Conservation (phyloP, 768 basidiomycete genomes). For the Podaxis sp. region DNA sequence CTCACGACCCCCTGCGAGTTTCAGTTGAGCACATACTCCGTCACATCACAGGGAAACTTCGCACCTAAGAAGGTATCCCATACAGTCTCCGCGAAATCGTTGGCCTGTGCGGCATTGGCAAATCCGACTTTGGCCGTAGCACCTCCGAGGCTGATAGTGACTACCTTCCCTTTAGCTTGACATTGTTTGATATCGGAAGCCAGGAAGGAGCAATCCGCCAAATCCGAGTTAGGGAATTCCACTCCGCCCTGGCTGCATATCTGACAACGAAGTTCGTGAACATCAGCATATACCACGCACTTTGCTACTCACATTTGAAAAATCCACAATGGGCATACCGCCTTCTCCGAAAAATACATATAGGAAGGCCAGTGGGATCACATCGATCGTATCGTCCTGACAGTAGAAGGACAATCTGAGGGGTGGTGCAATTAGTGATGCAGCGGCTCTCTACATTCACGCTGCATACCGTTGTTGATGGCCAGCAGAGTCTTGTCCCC, state of each 20-base stretch:
- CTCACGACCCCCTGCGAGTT: slow-evolving; percentile 26
- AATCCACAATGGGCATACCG: slow-evolving; percentile 53
- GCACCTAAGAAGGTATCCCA: slow-evolving; percentile 69
- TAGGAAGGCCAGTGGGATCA: slow-evolving; percentile 58
- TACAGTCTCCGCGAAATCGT: slow-evolving; percentile 51
- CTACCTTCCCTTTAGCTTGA: slow-evolving; percentile 55
- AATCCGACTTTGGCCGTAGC: slow-evolving; percentile 57
- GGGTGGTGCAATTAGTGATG: not conserved
- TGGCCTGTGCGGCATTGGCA: slow-evolving; percentile 46
- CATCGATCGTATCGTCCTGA: slow-evolving; percentile 57
- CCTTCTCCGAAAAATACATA: slow-evolving; percentile 58
- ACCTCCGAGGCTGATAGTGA: slow-evolving; percentile 53
- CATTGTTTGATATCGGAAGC: slow-evolving; percentile 60
- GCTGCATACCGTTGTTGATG: slow-evolving; percentile 30
- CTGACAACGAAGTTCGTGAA: slow-evolving; percentile 23
- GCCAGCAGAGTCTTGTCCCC: slow-evolving; percentile 37
- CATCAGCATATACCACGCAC: not conserved
- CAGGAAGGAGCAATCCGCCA: slow-evolving; percentile 63
- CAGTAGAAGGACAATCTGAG: slow-evolving; percentile 55
- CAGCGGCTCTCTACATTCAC: not conserved
- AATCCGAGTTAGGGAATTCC: slow-evolving; percentile 53
- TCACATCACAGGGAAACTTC: slow-evolving; percentile 4
- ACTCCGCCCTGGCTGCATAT: slow-evolving; percentile 47
- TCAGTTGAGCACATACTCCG: slow-evolving; percentile 2
- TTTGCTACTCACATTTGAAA: slow-evolving; percentile 46